These are phyloP conservation scores for Cenchrus purpureus DNA, from an alignment of 176 grass and related monocot species.

Conservation along the genomic window DNA sequence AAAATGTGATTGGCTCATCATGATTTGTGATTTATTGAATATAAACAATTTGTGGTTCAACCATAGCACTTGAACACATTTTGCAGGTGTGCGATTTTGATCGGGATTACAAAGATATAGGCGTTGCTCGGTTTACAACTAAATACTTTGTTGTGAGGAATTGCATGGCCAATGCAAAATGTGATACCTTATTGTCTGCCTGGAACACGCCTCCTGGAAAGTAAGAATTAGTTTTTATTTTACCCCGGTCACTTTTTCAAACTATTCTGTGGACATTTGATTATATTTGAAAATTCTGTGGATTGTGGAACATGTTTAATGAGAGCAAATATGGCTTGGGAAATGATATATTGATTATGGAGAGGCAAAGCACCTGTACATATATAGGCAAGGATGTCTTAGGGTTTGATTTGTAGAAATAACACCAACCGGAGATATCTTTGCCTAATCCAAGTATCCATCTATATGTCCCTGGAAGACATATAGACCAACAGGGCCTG, in stretches of 20 bases:
- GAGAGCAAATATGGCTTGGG: no score
- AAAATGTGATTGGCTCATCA: background rate
- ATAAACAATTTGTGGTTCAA: slow-evolving; percentile 20
- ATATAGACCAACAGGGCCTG: no score
- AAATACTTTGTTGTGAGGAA: slow-evolving; percentile 96
- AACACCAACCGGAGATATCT: no score
- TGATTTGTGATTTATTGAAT: slow-evolving; percentile 16
- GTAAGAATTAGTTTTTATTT: slow-evolving; percentile 56
- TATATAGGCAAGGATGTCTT: no score
- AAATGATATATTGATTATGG: no score
- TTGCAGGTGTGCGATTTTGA: slow-evolving; percentile 89
- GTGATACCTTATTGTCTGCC: slow-evolving; percentile 90
- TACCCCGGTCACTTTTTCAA: background rate
- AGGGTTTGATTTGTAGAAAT: no score
- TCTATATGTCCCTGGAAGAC: no score
- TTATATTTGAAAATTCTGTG: background rate
- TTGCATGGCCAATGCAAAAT: slow-evolving; percentile 90
- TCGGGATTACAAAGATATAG: slow-evolving; percentile 99
- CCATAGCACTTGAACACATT: slow-evolving; percentile 30
- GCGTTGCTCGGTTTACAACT: slow-evolving; percentile 84
- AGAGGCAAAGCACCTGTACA: no score
- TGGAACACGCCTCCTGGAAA: slow-evolving; percentile 96
- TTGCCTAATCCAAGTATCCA: no score
- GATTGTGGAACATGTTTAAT: no score
- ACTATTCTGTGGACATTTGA: background rate